Conservation (phyloP, 1,284 basidiomycete genomes). For the Cutaneotrichosporon daszewskae region DNA sequence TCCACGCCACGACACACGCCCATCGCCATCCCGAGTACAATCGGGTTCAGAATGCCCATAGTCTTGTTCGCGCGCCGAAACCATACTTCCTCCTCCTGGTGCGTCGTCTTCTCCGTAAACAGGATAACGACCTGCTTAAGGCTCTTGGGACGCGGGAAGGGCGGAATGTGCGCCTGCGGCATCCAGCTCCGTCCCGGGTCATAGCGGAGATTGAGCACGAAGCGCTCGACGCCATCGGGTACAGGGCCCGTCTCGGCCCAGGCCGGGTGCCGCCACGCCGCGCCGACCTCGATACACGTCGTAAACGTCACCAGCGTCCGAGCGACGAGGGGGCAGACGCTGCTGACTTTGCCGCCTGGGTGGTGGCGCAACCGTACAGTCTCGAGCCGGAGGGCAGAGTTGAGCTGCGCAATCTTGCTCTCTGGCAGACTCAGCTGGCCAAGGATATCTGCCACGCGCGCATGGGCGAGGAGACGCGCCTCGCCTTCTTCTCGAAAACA, state of each 20-base stretch:
- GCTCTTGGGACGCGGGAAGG: background rate
- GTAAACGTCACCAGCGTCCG: constrained; percentile 8
- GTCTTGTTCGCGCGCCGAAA: constrained; percentile 6
- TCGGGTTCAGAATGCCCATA: constrained; percentile 10
- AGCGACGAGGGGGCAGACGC: constrained; percentile 2
- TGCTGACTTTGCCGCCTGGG: background rate
- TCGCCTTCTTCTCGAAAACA: background rate
- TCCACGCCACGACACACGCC: constrained; percentile 1
- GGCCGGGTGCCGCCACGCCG: constrained; percentile 4
- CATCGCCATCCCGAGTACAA: constrained; percentile 8
- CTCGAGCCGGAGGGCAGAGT: background rate
- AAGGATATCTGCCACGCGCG: constrained; percentile 11
- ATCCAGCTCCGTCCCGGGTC: constrained; percentile 15
- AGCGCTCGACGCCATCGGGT: constrained; percentile 4
- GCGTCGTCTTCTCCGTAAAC: constrained; percentile 13
- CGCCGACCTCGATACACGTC: constrained; percentile 8
- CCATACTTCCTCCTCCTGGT: constrained; percentile 16
- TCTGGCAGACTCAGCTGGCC: constrained; percentile 2
- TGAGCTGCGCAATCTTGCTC: constrained; percentile 1
- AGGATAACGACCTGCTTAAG: constrained; percentile 4
- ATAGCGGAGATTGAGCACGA: constrained; percentile 13
- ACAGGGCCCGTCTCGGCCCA: constrained; percentile 10
- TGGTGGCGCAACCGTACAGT: constrained; percentile 9
- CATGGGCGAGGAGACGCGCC: constrained; percentile 4
- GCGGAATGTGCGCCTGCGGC: constrained; percentile 6